Percentiles rank a stretch among this genome's conserved stretches.
Conservation (phyloP, 176 grass and related monocot species). For the Phragmites australis region DNA sequence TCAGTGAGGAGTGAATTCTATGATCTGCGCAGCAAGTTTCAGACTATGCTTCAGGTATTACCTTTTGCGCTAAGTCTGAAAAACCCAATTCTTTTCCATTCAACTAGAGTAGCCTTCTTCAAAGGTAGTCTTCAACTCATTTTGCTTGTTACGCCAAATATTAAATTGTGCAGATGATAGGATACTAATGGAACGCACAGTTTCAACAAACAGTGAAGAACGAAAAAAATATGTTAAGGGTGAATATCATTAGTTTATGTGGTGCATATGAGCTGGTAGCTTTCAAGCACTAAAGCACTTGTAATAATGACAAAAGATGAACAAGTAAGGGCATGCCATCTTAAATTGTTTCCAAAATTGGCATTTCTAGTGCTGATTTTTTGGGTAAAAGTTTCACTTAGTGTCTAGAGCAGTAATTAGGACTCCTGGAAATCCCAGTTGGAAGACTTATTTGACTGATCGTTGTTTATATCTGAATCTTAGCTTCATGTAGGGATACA, state of each 20-base stretch:
- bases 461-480: neutral
- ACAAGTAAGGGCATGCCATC: too few species aligned
- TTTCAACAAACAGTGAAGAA: neutral
- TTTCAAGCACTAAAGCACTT: too few species aligned
- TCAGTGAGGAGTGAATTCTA: conserved; percentile 47
- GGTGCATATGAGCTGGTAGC: too few species aligned
- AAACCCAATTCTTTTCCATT: neutral
- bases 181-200: neutral
- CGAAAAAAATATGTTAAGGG: too few species aligned
- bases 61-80: neutral
- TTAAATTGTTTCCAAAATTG: too few species aligned
- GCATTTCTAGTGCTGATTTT: too few species aligned
- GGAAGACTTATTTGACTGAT: neutral
- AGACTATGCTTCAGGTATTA: conserved; percentile 65
- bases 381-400: too few species aligned
- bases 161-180: neutral
- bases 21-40: conserved; percentile 48
- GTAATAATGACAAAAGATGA: too few species aligned
- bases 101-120: neutral
- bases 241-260: too few species aligned
- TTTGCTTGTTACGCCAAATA: neutral
- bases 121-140: neutral
- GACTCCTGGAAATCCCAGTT: too few species aligned
- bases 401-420: too few species aligned
- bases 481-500: neutral